These are phyloP conservation scores for Ocimum tenuiflorum DNA, from an alignment of 257 asterid genomes.

Conservation along the genomic window DNA sequence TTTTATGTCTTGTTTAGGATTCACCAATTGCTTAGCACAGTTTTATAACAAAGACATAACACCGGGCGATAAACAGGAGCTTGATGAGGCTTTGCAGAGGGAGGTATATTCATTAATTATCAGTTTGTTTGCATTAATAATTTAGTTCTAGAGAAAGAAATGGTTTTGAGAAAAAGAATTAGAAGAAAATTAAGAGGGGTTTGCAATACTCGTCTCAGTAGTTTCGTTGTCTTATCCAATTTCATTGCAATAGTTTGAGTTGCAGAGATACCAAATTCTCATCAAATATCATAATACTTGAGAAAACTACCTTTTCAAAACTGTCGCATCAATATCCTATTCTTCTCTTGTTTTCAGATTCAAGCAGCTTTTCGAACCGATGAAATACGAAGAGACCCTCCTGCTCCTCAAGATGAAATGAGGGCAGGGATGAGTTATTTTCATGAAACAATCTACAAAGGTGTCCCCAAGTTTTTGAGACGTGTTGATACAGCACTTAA, in stretches of 20 bases:
- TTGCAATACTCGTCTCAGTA: not conserved
- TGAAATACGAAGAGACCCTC: constrained; percentile 49
- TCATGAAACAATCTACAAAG: constrained; percentile 54
- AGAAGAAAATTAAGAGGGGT: not conserved
- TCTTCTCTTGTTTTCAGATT: constrained; percentile 24
- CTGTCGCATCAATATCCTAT: not conserved
- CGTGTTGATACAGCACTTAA: constrained; percentile 57
- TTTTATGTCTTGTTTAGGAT: constrained; percentile 31
- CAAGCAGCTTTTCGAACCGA: constrained; percentile 66
- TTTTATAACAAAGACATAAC: constrained; percentile 49
- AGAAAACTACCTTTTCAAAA: not conserved
- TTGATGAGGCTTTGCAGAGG: constrained; percentile 50
- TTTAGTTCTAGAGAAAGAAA: not conserved
- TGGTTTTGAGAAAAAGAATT: no score
- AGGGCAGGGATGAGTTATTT: constrained; percentile 61
- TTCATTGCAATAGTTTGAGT: not conserved
- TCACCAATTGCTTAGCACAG: constrained; percentile 52
- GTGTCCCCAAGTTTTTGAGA: constrained; percentile 50
- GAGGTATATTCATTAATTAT: constrained; percentile 32
- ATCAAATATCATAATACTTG: no score
- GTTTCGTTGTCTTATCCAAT: not conserved
- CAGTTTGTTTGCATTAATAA: not conserved
- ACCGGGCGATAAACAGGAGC: constrained; percentile 59
- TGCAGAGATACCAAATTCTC: not conserved
- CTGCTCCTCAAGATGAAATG: constrained; percentile 60